Percentiles rank a stretch among this genome's conserved stretches.
These are phyloP conservation scores for Fusarium sp. DNA, from an alignment of 2,329 filamentous ascomycete genomes.

Conservation along the genomic window DNA sequence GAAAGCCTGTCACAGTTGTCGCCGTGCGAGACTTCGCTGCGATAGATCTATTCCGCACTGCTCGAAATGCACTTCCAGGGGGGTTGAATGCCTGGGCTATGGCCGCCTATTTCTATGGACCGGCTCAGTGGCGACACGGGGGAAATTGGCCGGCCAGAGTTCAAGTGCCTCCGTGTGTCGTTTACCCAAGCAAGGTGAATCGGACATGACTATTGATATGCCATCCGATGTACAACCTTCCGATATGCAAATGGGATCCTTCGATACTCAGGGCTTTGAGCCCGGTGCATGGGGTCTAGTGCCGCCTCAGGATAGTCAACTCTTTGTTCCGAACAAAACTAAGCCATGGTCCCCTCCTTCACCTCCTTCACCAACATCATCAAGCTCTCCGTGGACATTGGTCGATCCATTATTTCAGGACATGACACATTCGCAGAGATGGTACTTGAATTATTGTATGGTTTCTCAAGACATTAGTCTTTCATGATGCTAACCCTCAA, in stretches of 20 bases:
- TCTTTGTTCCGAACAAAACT: conserved; percentile 18
- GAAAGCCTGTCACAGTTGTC: conserved; percentile 64
- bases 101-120: conserved; percentile 66
- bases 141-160: conserved; percentile 56
- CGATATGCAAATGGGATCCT: conserved; percentile 24
- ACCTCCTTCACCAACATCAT: conserved; percentile 30
- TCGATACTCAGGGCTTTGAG: conserved; percentile 14
- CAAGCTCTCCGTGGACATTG: conserved; percentile 52
- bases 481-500: conserved; percentile 17
- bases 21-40: conserved; percentile 64
- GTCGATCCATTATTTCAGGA: conserved; percentile 62
- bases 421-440: conserved; percentile 60
- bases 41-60: conserved; percentile 64
- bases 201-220: conserved; percentile 10
- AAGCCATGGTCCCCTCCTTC: conserved; percentile 33
- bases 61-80: conserved; percentile 61
- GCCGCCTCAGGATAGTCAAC: conserved; percentile 31
- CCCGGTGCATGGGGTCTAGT: conserved; percentile 19
- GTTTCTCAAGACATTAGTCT: neutral
- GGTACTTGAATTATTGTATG: conserved; percentile 57
- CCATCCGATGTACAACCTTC: conserved; percentile 16
- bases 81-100: conserved; percentile 65
- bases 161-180: conserved; percentile 47
- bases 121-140: conserved; percentile 58
- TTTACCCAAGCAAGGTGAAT: conserved; percentile 29